Percentiles rank a stretch among this genome's conserved stretches.
phyloP scores from a whole-genome alignment of 108 stramenopile species.

The Seminavis robusta region DNA sequence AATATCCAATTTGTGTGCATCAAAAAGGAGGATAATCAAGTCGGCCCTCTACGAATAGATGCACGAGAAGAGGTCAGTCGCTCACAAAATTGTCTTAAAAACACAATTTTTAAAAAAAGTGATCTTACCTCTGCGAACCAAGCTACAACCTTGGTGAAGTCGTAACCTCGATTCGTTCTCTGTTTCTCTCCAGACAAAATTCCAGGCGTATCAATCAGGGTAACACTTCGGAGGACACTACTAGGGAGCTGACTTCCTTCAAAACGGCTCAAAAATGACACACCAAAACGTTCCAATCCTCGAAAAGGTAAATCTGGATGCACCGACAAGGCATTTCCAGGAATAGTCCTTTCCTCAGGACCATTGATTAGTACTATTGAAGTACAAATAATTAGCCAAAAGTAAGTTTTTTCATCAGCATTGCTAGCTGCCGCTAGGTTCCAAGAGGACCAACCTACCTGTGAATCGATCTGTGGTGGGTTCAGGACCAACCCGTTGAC shows the following conservation, averaged over 20 bases:
- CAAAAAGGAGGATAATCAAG: constrained; percentile 96
- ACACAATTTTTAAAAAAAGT: constrained; percentile 1
- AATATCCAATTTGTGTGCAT: constrained; percentile 99
- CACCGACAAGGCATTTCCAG: constrained; percentile 97
- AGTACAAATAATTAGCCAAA: background rate
- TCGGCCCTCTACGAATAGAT: constrained; percentile 58
- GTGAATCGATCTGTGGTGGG: constrained; percentile 98
- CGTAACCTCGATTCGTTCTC: constrained; percentile 88
- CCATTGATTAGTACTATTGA: constrained; percentile 85
- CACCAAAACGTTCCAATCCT: constrained; percentile 92
- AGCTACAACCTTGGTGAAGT: constrained; percentile 89
- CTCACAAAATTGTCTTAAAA: constrained; percentile 12
- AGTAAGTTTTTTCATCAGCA: too few relatives aligned
- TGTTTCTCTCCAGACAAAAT: constrained; percentile 98
- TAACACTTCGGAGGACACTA: constrained; percentile 83
- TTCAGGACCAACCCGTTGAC: constrained; percentile 96
- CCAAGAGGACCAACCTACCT: constrained; percentile 17
- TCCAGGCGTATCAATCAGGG: constrained; percentile 97
- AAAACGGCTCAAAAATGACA: constrained; percentile 92
- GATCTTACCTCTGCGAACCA: constrained; percentile 91
- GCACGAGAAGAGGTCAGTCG: too few relatives aligned
- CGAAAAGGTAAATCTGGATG: constrained; percentile 95
- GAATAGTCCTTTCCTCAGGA: constrained; percentile 94
- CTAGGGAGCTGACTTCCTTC: constrained; percentile 89
- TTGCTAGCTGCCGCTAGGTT: background rate